Percentiles rank a stretch among this genome's conserved stretches.
phyloP scores from a whole-genome alignment of 208 protist species.

The Leishmania braziliensis region DNA sequence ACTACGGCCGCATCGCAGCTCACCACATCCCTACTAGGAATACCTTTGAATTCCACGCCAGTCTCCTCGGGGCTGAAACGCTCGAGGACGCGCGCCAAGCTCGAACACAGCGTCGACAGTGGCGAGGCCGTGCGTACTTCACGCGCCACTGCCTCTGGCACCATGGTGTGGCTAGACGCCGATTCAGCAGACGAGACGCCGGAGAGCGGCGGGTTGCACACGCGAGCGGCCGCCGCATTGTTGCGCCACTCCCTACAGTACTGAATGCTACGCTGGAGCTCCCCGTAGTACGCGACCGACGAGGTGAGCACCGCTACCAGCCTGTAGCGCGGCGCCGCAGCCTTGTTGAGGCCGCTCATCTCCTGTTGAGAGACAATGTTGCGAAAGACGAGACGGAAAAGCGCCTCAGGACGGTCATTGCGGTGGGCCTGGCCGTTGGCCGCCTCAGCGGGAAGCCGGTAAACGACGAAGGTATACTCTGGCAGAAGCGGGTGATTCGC shows the following conservation, averaged over 20 bases:
- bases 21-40: neutral
- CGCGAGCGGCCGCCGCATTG: constrained; percentile 9
- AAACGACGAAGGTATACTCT: constrained; percentile 84
- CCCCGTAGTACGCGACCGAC: constrained; percentile 32
- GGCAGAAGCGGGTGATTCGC: constrained; percentile 65
- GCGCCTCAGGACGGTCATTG: constrained; percentile 28
- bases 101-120: constrained; percentile 28
- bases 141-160: constrained; percentile 25
- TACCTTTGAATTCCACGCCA: neutral
- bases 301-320: constrained; percentile 83
- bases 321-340: constrained; percentile 60
- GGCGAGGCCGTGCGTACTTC: constrained; percentile 22
- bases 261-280: constrained; percentile 30
- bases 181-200: neutral
- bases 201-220: neutral
- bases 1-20: neutral
- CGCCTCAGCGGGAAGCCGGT: constrained; percentile 42
- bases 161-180: neutral
- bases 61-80: constrained; percentile 20
- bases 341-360: neutral
- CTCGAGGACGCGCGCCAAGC: constrained; percentile 25
- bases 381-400: constrained; percentile 86
- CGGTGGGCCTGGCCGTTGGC: constrained; percentile 6
- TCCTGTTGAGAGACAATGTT: constrained; percentile 44
- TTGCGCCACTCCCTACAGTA: constrained; percentile 29